A percentile compares a stretch with the other conserved stretches of the same genome.
Conservation (phyloP, 1,139 yeast species). For the Geotrichum klebahnii region DNA sequence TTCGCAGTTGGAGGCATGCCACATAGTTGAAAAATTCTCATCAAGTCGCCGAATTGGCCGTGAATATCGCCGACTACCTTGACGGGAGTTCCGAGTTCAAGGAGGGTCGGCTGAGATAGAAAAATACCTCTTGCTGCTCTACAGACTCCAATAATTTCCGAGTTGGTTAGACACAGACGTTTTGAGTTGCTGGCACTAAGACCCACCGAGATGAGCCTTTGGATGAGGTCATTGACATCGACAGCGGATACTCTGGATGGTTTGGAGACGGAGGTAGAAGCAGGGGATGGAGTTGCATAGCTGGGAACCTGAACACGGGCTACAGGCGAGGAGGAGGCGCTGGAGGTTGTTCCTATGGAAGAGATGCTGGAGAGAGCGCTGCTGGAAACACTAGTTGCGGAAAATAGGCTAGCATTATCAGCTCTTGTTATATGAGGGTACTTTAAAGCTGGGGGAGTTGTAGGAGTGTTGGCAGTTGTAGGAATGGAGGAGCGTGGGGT, state of each 20-base stretch:
- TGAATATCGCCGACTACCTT: constrained; percentile 95
- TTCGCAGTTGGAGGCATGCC: constrained; percentile 99
- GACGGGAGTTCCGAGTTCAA: constrained; percentile 95
- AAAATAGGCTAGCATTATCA: constrained; percentile 15
- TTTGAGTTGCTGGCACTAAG: constrained; percentile 23
- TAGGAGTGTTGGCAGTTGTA: neutral
- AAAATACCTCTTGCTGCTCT: constrained; percentile 97
- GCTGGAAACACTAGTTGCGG: constrained; percentile 15
- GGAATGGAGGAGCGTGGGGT: neutral
- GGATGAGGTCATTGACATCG: constrained; percentile 27
- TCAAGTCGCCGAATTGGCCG: constrained; percentile 93
- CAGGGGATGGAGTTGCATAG: neutral
- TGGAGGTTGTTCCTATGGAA: constrained; percentile 15
- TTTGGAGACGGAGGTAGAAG: neutral
- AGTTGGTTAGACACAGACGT: constrained; percentile 40
- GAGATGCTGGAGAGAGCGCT: constrained; percentile 21
- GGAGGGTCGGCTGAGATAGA: constrained; percentile 91
- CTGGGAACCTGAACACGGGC: neutral
- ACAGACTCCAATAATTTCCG: constrained; percentile 69
- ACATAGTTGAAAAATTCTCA: constrained; percentile 93
- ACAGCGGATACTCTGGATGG: constrained; percentile 12
- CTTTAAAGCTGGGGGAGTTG: neutral
- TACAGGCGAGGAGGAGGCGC: constrained; percentile 13
- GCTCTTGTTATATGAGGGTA: too few species aligned
- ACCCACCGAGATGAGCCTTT: constrained; percentile 27